phyloP scores from a whole-genome alignment of 1,284 basidiomycete species.

The Ganoderma meredithae region DNA sequence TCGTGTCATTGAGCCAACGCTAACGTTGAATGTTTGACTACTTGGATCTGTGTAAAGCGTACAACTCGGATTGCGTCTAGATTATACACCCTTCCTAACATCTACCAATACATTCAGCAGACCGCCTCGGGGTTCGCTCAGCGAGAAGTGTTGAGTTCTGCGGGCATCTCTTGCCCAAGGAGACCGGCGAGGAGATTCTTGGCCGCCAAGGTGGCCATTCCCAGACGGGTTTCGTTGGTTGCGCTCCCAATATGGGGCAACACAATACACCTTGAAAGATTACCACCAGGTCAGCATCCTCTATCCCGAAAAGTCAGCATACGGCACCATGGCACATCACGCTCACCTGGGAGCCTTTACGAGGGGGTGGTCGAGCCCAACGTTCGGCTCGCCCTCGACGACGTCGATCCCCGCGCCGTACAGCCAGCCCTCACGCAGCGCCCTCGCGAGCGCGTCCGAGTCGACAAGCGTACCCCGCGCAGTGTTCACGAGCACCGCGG shows the following conservation, averaged over 20 bases:
- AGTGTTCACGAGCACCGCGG: constrained; percentile 82
- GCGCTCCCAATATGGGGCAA: constrained; percentile 93
- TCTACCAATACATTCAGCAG: neutral
- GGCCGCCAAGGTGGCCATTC: constrained; percentile 81
- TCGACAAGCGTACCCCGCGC: constrained; percentile 88
- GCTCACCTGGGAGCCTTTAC: constrained; percentile 77
- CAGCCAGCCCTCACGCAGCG: constrained; percentile 79
- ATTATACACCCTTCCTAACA: neutral
- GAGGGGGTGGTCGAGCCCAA: constrained; percentile 79
- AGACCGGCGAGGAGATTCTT: constrained; percentile 68
- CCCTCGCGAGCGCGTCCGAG: constrained; percentile 85
- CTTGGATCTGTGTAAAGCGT: neutral
- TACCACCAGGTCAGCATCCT: constrained; percentile 15
- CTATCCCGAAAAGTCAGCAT: neutral
- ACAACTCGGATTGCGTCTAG: neutral
- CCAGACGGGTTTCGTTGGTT: constrained; percentile 83
- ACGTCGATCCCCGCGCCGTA: constrained; percentile 96
- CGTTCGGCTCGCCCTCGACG: constrained; percentile 89
- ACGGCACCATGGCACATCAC: neutral
- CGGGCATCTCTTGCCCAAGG: constrained; percentile 60
- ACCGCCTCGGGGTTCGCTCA: neutral
- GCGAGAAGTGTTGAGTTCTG: constrained; percentile 45
- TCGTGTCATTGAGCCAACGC: neutral
- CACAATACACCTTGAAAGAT: constrained; percentile 66
- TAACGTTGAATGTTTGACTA: no score